A percentile compares a stretch with the other conserved stretches of the same genome.
phyloP scores from a whole-genome alignment of 2,329 filamentous ascomycete species.

The Colletotrichum sp. region DNA sequence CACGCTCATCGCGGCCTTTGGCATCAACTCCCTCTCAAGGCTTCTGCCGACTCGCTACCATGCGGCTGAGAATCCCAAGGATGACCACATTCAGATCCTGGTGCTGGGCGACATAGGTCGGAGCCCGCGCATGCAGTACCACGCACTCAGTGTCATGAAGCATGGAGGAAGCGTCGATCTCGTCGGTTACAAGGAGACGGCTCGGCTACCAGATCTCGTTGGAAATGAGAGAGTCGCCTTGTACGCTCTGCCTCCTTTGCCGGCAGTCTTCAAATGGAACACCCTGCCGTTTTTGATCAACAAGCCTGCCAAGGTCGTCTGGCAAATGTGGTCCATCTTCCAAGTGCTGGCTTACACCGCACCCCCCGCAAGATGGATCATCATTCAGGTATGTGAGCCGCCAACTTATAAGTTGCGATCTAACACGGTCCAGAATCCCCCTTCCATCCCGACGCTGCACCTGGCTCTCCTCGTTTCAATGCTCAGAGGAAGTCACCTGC shows the following conservation, averaged over 20 bases:
- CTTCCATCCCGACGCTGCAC: constrained; percentile 88
- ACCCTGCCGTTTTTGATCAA: constrained; percentile 78
- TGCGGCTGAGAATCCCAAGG: constrained; percentile 36
- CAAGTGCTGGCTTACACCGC: constrained; percentile 75
- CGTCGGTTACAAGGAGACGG: constrained; percentile 89
- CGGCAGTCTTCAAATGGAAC: constrained; percentile 69
- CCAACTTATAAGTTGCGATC: not conserved
- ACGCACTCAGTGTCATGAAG: constrained; percentile 89
- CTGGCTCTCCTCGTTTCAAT: constrained; percentile 76
- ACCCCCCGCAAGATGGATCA: constrained; percentile 79
- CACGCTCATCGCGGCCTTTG: constrained; percentile 5
- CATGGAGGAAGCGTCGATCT: constrained; percentile 82
- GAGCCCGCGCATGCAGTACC: constrained; percentile 98
- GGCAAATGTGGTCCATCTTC: constrained; percentile 78
- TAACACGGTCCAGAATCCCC: constrained; percentile 73
- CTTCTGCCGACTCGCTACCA: constrained; percentile 39
- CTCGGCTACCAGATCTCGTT: constrained; percentile 78
- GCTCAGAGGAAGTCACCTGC: constrained; percentile 78
- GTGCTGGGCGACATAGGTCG: constrained; percentile 95
- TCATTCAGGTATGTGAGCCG: constrained; percentile 69
- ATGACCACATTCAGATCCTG: constrained; percentile 73
- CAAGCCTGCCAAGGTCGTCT: constrained; percentile 84
- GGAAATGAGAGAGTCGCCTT: constrained; percentile 73
- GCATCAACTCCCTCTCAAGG: constrained; percentile 23
- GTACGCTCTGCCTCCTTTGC: constrained; percentile 72